phyloP scores from a whole-genome alignment of 768 basidiomycete genomes.

The Suillus bovinus region DNA sequence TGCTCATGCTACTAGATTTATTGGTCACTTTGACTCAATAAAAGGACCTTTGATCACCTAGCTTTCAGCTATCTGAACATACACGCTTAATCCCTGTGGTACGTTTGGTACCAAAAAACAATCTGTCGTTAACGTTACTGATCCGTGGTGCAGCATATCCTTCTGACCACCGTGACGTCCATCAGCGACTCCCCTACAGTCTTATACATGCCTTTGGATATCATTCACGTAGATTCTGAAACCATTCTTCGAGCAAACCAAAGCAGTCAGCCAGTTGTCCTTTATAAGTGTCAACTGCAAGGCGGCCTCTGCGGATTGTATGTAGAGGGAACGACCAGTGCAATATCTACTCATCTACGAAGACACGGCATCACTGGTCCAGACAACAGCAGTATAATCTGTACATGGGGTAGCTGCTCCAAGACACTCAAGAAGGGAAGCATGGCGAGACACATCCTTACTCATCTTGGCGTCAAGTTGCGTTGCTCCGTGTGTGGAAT shows the following conservation, averaged over 20 bases:
- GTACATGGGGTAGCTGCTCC: constrained; percentile 6
- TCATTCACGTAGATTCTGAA: not conserved
- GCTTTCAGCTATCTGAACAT: not conserved
- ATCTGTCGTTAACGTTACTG: not conserved
- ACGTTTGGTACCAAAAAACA: not conserved
- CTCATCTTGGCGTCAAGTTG: constrained; percentile 7
- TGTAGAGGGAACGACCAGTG: constrained; percentile 6
- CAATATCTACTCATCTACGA: constrained; percentile 8
- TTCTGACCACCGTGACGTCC: not conserved
- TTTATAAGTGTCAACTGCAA: not conserved
- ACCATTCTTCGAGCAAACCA: not conserved
- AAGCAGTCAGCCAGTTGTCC: not conserved
- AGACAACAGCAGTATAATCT: not conserved
- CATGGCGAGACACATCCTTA: constrained; percentile 11
- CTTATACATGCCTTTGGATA: not conserved
- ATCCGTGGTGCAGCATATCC: not conserved
- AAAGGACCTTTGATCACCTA: not conserved
- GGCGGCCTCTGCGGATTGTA: not conserved
- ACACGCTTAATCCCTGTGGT: not conserved
- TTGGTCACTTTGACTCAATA: too few species aligned
- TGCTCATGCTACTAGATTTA: too few species aligned
- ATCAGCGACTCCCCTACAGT: too few species aligned
- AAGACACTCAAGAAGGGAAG: constrained; percentile 6
- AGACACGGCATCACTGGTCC: constrained; percentile 1
- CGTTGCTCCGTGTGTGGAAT: not conserved